Evolutionary conservation across 1,139 yeast genomes (phyloP).

Genomic region (Lodderomyces elongisporus): DNA sequence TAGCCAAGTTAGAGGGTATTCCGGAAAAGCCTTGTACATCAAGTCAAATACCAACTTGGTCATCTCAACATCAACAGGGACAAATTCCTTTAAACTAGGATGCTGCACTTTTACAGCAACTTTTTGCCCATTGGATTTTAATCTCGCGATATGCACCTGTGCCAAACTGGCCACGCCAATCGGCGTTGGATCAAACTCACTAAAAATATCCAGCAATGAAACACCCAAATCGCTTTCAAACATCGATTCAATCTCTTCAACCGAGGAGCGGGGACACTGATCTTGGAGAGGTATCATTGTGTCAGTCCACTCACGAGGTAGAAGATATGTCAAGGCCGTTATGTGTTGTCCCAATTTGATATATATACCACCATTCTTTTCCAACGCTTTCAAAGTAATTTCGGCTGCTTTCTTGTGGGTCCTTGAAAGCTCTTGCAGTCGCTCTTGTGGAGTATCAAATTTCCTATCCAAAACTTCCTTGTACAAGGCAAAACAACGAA

Average conservation of each 20-base stretch:
- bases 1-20: slow-evolving; percentile 88
- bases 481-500: slow-evolving; percentile 61
- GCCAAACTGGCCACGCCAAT: slow-evolving; percentile 96
- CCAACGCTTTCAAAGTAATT: slow-evolving; percentile 74
- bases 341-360: slow-evolving; percentile 94
- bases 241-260: slow-evolving; percentile 64
- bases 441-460: slow-evolving; percentile 45
- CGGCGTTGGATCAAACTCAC: slow-evolving; percentile 65
- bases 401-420: slow-evolving; percentile 71
- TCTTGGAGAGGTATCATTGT: slow-evolving; percentile 94
- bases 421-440: slow-evolving; percentile 48
- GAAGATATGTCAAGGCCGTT: slow-evolving; percentile 82
- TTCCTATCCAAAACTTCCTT: slow-evolving; percentile 47
- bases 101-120: slow-evolving; percentile 97
- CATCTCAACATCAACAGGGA: slow-evolving; percentile 80
- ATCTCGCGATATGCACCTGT: slow-evolving; percentile 80
- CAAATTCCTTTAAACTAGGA: slow-evolving; percentile 80
- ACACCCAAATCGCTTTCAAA: slow-evolving; percentile 62
- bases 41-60: slow-evolving; percentile 72
- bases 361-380: slow-evolving; percentile 84
- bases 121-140: slow-evolving; percentile 57
- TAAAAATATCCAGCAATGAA: slow-evolving; percentile 61
- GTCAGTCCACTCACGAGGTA: slow-evolving; percentile 92
- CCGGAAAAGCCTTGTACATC: slow-evolving; percentile 80
- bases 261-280: slow-evolving; percentile 76